These are phyloP conservation scores for Sambucus nigra DNA, from an alignment of 129 eudicot species.

Conservation along the genomic window DNA sequence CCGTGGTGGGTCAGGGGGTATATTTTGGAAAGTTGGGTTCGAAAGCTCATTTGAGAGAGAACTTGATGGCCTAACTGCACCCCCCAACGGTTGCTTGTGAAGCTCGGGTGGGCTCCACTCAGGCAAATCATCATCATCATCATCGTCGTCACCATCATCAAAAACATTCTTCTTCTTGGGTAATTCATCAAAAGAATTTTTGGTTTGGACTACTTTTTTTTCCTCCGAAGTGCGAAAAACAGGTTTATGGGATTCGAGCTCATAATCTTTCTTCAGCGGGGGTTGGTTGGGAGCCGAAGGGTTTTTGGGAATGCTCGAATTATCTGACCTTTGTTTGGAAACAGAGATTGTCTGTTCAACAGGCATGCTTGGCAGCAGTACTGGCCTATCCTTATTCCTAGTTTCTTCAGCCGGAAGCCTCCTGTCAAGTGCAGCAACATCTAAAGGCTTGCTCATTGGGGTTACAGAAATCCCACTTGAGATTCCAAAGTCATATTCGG, in stretches of 20 bases:
- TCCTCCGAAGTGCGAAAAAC: slow-evolving; percentile 1
- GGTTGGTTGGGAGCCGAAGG: slow-evolving; percentile 7
- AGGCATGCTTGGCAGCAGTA: neutral
- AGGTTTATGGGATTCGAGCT: neutral
- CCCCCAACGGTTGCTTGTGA: slow-evolving; percentile 13
- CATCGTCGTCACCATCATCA: slow-evolving; percentile 52
- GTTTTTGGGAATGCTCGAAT: neutral
- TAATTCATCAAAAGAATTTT: slow-evolving; percentile 5
- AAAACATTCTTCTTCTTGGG: slow-evolving; percentile 29
- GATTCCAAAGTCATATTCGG: slow-evolving; percentile 55
- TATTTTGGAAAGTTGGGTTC: slow-evolving; percentile 11
- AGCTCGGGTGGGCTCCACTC: slow-evolving; percentile 63
- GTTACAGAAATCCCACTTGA: slow-evolving; percentile 20
- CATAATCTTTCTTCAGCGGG: neutral
- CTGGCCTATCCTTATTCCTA: neutral
- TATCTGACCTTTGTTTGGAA: slow-evolving; percentile 13
- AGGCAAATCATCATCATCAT: slow-evolving; percentile 57
- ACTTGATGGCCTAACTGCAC: slow-evolving; percentile 1
- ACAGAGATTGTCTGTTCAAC: slow-evolving; percentile 6
- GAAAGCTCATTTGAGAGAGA: slow-evolving; percentile 8
- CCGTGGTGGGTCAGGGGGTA: slow-evolving; percentile 18
- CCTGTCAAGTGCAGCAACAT: slow-evolving; percentile 3
- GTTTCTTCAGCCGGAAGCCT: neutral
- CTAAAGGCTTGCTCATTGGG: slow-evolving; percentile 8
- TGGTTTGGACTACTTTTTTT: slow-evolving; percentile 6